Evolutionary conservation across 1,284 basidiomycete genomes (phyloP), one percentile per base, ranked within the genome.

Genomic region (Fomitopsis betulina): DNA sequence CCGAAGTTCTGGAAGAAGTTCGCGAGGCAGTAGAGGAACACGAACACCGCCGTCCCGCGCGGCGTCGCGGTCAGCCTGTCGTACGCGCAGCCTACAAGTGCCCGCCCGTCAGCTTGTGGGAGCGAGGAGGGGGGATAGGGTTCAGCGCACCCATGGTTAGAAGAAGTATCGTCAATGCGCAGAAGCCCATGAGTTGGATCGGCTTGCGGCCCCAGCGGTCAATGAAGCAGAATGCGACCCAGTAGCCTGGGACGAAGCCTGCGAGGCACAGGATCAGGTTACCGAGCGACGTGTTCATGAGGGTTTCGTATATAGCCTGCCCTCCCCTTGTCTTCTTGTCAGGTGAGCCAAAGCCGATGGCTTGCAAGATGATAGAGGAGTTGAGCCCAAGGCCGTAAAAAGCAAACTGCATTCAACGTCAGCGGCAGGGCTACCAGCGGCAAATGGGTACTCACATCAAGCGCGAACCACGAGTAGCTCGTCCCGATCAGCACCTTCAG

Each of bases 351-450:
- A 84, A 86, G 59, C 81, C 82, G 62, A 87, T 86, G 30, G 80
- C 76, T 55, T 73, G 62, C 17, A 86, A 72, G 60, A 87, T 82
- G 68, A 86, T 86, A 51, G 83, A 82, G 7, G 86, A 88, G 77
- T 94, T 94, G 59, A 94, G 79, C 58, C 90, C 87, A 45, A 94
- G 81, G 60, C 91, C 92, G 73, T 93, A 93, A 77, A 94, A 94
- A 32, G 86, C 86, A 72, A 93, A 84, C 82, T 93, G 73, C 68
- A 7, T 66, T 66, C 37, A 9, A 19, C 6, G 42, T 57, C 56
- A 33, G 15, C 35, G n/a, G 21, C 7, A 30, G 12, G 58, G 65
- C 60, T 54, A 30, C 56, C 19, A 43, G 19, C 3, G 57, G 6
- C 33, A 12, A 63, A 32, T 7, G 54, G 9, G 42, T 8, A 73